Conservation (phyloP, 2,329 filamentous ascomycete genomes). For the Trichoderma guizhouense region DNA sequence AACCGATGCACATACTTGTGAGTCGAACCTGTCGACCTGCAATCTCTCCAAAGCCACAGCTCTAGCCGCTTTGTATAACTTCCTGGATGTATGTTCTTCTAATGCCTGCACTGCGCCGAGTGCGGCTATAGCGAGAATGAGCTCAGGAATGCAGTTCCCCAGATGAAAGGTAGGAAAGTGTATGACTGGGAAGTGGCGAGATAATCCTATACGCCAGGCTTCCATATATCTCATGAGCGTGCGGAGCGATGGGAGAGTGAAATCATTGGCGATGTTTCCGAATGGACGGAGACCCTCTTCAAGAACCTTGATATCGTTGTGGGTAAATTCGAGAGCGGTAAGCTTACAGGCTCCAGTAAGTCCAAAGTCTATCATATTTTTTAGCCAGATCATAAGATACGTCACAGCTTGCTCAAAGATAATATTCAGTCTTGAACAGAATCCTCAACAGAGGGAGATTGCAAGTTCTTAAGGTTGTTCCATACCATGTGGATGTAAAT, state of each 20-base stretch:
- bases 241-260: not conserved
- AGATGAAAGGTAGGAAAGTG: not conserved
- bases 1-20: not conserved
- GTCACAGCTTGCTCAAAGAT: not conserved
- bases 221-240: not conserved
- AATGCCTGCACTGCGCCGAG: not conserved
- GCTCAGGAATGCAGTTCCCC: not conserved
- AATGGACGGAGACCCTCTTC: not conserved
- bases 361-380: not conserved
- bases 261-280: not conserved
- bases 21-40: not conserved
- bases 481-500: not conserved
- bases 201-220: not conserved
- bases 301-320: not conserved
- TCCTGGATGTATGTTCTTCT: not conserved
- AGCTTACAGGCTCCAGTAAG: not conserved
- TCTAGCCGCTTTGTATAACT: not conserved
- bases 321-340: not conserved
- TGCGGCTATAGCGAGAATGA: not conserved
- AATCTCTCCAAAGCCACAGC: not conserved
- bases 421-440: not conserved
- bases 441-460: not conserved
- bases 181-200: not conserved
- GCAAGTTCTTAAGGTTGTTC: not conserved
- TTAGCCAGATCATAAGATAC: not conserved